Evolutionary conservation across 441 rosid species (phyloP), one percentile per base, ranked within the genome.

Genomic region (Sinapis alba): DNA sequence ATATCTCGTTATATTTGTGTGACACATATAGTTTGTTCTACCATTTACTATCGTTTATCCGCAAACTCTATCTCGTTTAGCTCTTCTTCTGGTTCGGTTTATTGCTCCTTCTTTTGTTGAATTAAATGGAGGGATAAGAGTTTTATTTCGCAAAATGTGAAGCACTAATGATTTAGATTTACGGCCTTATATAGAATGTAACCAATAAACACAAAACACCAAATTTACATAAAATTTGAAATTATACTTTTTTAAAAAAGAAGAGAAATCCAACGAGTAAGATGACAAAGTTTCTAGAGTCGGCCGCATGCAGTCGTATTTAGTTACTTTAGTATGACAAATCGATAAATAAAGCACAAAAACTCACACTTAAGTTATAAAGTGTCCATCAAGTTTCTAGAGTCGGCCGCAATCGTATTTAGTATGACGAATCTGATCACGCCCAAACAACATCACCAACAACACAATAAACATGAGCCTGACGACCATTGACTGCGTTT

Each of bases 361-460:
- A 47, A 12, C 51, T 60, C 63, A 58, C 28, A 65, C 43, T 16
- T 20, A 26, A 68, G 8, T 18, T 11, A 64, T 15, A n/a, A 62
- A 47, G 18, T 47, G 41, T 19, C 45, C 61, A 57, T 58, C 24
- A 65, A 57, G 54, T 41, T 21, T 65, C 70, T 73, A 79, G 38
- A 82, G 80, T 60, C 43, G 65, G 45, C 85, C 85, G 18, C 85
- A 83, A 62, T 88, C 81, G 2, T 83, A 86, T 19, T 21, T 58
- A 15, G 83, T 74, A 36, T 88, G 89, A 63, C 71, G 68, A 26
- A 5, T 11, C 19, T 78, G 81, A 50, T 45, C 62, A 32, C 84
- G 78, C 5, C 86, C 73, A 67, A 86, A 88, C 34, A 85, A 59
- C 13, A 76, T 3, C 16, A 68, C 12, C 67, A 82, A 62, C 32